Evolutionary conservation across 2,329 filamentous ascomycete species (phyloP).

Genomic region (Arachnopeziza araneosa): DNA sequence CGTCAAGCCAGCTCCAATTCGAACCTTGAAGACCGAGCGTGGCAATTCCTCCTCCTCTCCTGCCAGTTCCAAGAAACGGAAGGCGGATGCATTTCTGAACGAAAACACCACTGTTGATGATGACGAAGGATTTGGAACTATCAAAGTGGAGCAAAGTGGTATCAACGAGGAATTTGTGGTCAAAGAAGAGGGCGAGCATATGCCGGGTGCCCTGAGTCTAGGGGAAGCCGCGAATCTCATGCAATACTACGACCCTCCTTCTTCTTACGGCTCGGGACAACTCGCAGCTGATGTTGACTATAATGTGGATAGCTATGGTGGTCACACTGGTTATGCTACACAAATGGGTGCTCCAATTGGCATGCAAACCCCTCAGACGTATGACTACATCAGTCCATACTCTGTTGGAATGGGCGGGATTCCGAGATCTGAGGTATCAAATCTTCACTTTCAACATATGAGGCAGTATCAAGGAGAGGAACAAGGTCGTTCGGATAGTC

Average conservation of each 20-base stretch:
- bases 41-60: not conserved
- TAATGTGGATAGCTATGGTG: slow-evolving; percentile 2
- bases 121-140: slow-evolving; percentile 14
- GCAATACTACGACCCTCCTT: slow-evolving; percentile 18
- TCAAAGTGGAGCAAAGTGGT: slow-evolving; percentile 14
- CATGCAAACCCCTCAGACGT: slow-evolving; percentile 6
- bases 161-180: slow-evolving; percentile 12
- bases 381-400: slow-evolving; percentile 6
- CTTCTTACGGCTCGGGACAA: slow-evolving; percentile 1
- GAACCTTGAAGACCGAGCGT: slow-evolving; percentile 14
- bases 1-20: slow-evolving; percentile 19
- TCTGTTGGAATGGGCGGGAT: not conserved
- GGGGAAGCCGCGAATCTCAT: slow-evolving; percentile 15
- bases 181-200: slow-evolving; percentile 16
- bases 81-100: slow-evolving; percentile 12
- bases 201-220: slow-evolving; percentile 7
- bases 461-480: slow-evolving; percentile 5
- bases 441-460: slow-evolving; percentile 5
- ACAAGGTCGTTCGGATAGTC: slow-evolving; percentile 15
- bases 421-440: slow-evolving; percentile 3
- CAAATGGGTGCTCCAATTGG: slow-evolving; percentile 1
- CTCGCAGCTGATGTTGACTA: not conserved
- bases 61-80: slow-evolving; percentile 22
- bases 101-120: slow-evolving; percentile 20
- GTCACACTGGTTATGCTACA: slow-evolving; percentile 2